Evolutionary conservation across 1,284 basidiomycete species (phyloP), one percentile per base, ranked within the genome.

Genomic region (Thecaphora thlaspeos): DNA sequence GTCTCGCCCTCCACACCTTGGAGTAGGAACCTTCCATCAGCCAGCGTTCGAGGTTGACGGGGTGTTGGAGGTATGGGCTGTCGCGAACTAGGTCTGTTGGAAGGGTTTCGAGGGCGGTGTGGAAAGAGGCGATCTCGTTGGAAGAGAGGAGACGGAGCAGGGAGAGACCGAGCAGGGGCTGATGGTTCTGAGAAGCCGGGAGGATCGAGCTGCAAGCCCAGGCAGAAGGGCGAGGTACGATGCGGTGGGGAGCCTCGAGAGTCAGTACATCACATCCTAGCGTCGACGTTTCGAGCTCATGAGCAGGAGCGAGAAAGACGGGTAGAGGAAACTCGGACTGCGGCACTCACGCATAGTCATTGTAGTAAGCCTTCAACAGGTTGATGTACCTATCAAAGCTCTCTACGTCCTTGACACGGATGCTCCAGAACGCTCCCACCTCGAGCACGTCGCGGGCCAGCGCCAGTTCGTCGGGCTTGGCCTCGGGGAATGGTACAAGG

Each of bases 21-120:
- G 90, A 91, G 79, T 98, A 99, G 73, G 88, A 89, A 34, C 94
- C 94, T 79, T 98, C 95, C 94, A 99, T 98, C 55, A 98, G 83
- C 90, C 93, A 97, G 45, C 90, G 83, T 79, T 99, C 95, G 54
- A 81, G 68, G 60, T 79, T 66, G 11, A 78, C 71, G 32, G 78
- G 73, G 54, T 77, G 66, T 38, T 76, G 71, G 34, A 78, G 48
- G 51, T 63, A 78, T 2, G 50, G 55, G 30, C 61, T 67, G 17
- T 53, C 40, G 26, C 59, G 62, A 19, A 75, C 67, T 9, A 77
- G 46, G 15, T 48, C 51, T 11, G 61, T 42, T 0, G 79, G 72
- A 19, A 98, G 84, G n/a, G 90, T 89, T 79, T 99, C 95, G 53
- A 99, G 85, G n/a, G 90, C 87, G n/a, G 91, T 95, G 79, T 99